Evolutionary conservation across 352 stramenopile species (phyloP).

Genomic region (Phytophthora syringae): DNA sequence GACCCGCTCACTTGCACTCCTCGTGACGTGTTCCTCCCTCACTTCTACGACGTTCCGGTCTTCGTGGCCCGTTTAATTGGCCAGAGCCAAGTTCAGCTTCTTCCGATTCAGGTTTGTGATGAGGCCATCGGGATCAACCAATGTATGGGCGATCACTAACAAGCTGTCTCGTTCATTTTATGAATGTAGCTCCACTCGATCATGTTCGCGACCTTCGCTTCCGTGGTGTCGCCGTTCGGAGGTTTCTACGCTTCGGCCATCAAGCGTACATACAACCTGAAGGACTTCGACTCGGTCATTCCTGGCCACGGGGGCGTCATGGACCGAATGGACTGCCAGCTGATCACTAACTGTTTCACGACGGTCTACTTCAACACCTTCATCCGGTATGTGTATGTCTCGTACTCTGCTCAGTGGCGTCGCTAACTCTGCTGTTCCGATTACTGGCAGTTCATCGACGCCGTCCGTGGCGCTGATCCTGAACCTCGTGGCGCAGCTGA

Average conservation of each 20-base stretch:
- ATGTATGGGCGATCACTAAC: not conserved
- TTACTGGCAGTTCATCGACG: constrained; percentile 50
- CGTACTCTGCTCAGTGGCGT: not conserved
- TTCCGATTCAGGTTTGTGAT: constrained; percentile 78
- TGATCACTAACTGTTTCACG: constrained; percentile 95
- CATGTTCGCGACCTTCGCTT: constrained; percentile 97
- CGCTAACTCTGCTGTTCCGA: constrained; percentile 9
- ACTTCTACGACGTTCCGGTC: constrained; percentile 70
- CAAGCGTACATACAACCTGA: constrained; percentile 98
- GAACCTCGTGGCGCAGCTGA: constrained; percentile 73
- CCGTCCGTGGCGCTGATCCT: constrained; percentile 78
- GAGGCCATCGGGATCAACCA: not conserved
- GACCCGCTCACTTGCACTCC: constrained; percentile 73
- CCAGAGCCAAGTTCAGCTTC: constrained; percentile 78
- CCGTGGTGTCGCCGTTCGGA: constrained; percentile 98
- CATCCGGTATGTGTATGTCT: constrained; percentile 71
- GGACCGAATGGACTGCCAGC: constrained; percentile 98
- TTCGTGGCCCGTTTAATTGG: constrained; percentile 84
- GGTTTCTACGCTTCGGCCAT: constrained; percentile 99
- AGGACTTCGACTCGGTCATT: constrained; percentile 99
- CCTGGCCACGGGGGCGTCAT: constrained; percentile 98
- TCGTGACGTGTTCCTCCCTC: constrained; percentile 64
- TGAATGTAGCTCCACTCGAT: constrained; percentile 93
- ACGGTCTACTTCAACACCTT: constrained; percentile 98
- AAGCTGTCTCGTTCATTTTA: not conserved